Evolutionary conservation across 305 asterid genomes (phyloP), one percentile per base, ranked within the genome.

Genomic region (Solanum aculeatissimum): DNA sequence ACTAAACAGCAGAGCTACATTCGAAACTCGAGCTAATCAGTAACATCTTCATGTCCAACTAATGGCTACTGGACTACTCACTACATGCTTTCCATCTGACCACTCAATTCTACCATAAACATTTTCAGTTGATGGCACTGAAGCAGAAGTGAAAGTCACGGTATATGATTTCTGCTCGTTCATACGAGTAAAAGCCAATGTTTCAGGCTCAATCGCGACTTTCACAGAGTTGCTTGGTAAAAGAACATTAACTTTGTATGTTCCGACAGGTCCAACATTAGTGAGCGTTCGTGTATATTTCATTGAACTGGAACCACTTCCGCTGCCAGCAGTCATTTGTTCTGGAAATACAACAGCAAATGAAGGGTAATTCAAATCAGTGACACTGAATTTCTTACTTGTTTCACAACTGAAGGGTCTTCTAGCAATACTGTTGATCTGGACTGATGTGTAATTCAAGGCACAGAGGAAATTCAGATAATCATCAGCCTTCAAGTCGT

Each of bases 291-390:
- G 88, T 0, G 94, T 89, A 92, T 94, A 88, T 87, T 92, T 95
- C 7, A 94, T 91, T 74, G 81, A 92, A 58, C 66, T 84, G 81
- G 91, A 47, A 4, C 88, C 89, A 0, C 83, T 42, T 14, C 89
- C 83, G 35, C 86, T 74, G n/a, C 82, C 81, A 4, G 86, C 89
- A n/a, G 86, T 82, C 65, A 83, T 86, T 66, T 85, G 84, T 3
- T 92, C 85, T 18, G 84, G 87, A 12, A 91, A 86, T 5, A 91
- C 42, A 8, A 96, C 89, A 0, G 98, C 92, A 84, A 96, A 95
- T 0, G 98, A 96, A 71, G 98, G 99, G 94, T 96, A 96, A 47
- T 96, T 96, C 62, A 96, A 91, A 91, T 96, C 90, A 55, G 89
- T 90, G 54, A 95, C 89, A 66, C 94, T 92, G 92, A 89, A 92